Evolutionary conservation across 495 filamentous ascomycete species (phyloP), one percentile per base, ranked within the genome.

Genomic region (Hyaloscypha bicolor): DNA sequence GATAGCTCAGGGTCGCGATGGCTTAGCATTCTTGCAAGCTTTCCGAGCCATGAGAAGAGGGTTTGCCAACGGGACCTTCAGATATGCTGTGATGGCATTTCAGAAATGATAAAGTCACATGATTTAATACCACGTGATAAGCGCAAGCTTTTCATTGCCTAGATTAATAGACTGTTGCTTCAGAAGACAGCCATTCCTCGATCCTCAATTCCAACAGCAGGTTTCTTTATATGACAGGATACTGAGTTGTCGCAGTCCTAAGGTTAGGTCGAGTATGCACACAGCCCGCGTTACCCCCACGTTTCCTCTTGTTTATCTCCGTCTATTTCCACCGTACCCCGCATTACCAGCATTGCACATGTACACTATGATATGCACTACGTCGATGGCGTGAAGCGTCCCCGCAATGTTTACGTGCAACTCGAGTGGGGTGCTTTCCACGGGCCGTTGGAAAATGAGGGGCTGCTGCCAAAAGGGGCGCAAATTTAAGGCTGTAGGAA

Each of bases 31-130:
- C 59, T 69, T 87, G 21, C 85, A 87, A 73, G 82, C 83, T 21
- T 87, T 87, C 70, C 77, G 83, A 29, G 84, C 84, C 6, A 87
- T 87, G 85, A 76, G 84, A 65, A 76, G 84, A 66, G 85, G 85
- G 1, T 87, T 85, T 65, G 79, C 83, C 14, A 85, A 86, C 58
- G 83, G 81, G 9, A 83, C 78, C 12, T 87, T 87, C 69, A 73
- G 81, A 35, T 87, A 86, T 71, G 83, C 83, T 21, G 81, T 87
- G 29, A 85, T 86, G 81, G 76, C 79, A 14, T 86, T 86, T 65
- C 74, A 78, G 71, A 86, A 86, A 67, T 76, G 69, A 66, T 51
- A 31, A 30, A 37, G 56, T 56, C 53, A 56, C 11, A 56, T 56
- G 53, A 56, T 4, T 12, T 14, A 14, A 14, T 4, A 16, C 11